Conservation (phyloP, 306 rosid species). For the Pterocarpus santalinus region DNA sequence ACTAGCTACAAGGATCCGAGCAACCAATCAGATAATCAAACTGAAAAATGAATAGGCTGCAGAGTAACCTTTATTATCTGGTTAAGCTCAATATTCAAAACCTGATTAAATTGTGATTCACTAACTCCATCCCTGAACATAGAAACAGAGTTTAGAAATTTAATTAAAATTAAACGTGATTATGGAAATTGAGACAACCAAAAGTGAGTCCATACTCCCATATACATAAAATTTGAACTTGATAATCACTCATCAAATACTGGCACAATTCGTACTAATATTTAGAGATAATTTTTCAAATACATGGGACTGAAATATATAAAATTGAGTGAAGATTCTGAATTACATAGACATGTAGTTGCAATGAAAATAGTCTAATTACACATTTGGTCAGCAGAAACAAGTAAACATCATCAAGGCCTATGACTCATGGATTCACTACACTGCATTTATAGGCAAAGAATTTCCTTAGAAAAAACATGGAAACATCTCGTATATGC, state of each 20-base stretch:
- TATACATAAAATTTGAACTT: neutral
- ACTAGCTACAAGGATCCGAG: slow-evolving; percentile 17
- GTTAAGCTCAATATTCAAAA: slow-evolving; percentile 83
- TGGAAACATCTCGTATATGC: neutral
- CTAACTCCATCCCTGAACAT: slow-evolving; percentile 89
- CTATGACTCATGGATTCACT: slow-evolving; percentile 5
- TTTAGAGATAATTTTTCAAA: neutral
- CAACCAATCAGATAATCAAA: slow-evolving; percentile 34
- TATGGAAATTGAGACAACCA: slow-evolving; percentile 14
- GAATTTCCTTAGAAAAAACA: neutral
- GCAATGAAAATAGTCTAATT: slow-evolving; percentile 8
- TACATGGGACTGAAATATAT: slow-evolving; percentile 7
- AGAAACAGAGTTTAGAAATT: slow-evolving; percentile 39
- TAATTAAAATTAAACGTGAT: slow-evolving; percentile 31
- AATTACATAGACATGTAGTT: slow-evolving; percentile 13
- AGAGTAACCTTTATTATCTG: slow-evolving; percentile 81
- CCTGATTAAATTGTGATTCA: slow-evolving; percentile 91
- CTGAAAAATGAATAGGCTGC: slow-evolving; percentile 39
- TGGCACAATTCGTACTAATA: neutral
- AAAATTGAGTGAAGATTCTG: slow-evolving; percentile 19
- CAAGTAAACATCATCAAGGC: neutral
- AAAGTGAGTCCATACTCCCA: slow-evolving; percentile 13
- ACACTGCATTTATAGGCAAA: slow-evolving; percentile 1
- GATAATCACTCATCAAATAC: slow-evolving; percentile 39
- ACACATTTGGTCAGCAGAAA: neutral